A percentile compares a stretch with the other conserved stretches of the same genome.
Evolutionary conservation across 768 basidiomycete genomes (phyloP).

Genomic region (Paxillus involutus): DNA sequence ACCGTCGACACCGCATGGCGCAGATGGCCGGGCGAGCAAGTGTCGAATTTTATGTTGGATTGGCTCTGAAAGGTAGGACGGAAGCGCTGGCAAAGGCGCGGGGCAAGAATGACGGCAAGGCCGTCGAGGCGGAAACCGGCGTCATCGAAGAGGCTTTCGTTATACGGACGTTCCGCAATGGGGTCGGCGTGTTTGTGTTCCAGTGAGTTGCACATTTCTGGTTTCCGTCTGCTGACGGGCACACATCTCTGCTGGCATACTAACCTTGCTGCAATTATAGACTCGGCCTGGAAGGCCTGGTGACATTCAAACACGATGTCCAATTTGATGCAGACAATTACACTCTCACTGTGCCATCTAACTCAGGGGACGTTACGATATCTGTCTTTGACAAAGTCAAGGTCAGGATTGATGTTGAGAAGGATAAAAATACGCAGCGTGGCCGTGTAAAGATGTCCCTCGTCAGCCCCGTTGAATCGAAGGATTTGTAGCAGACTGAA

Average conservation of each 20-base stretch:
- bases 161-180: constrained; percentile 92
- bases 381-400: constrained; percentile 92
- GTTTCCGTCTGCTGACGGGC: too few species aligned
- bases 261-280: constrained; percentile 36
- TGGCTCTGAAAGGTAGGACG: constrained; percentile 77
- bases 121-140: constrained; percentile 25
- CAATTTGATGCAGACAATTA: constrained; percentile 93
- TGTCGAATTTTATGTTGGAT: constrained; percentile 95
- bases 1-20: constrained; percentile 91
- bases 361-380: constrained; percentile 52
- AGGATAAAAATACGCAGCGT: constrained; percentile 90
- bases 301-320: constrained; percentile 89
- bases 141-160: constrained; percentile 88
- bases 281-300: constrained; percentile 90
- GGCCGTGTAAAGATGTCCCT: constrained; percentile 87
- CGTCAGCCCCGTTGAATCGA: constrained; percentile 62
- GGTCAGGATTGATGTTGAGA: constrained; percentile 91
- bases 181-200: constrained; percentile 93
- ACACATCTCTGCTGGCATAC: not conserved
- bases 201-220: constrained; percentile 56
- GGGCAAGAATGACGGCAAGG: constrained; percentile 7
- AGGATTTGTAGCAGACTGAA: constrained; percentile 31
- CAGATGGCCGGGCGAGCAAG: constrained; percentile 97
- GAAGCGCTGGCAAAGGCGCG: constrained; percentile 34
- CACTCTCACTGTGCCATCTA: constrained; percentile 66